These are phyloP conservation scores for Darksidea phi DNA, from an alignment of 495 filamentous ascomycete genomes.

Conservation along the genomic window DNA sequence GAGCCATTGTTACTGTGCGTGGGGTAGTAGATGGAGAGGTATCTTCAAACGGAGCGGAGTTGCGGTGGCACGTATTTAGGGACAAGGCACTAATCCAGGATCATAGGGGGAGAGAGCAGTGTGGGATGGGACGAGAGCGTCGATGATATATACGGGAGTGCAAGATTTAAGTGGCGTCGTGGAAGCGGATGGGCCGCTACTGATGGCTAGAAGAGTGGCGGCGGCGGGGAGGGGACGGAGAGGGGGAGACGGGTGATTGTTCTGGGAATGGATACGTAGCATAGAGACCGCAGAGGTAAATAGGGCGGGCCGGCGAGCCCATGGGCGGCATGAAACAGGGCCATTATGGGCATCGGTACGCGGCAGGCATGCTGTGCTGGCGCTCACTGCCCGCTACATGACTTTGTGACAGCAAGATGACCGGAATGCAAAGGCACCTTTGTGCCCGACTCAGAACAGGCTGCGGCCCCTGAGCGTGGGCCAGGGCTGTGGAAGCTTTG, in stretches of 20 bases:
- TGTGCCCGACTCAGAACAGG: constrained; percentile 31
- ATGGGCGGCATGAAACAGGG: constrained; percentile 8
- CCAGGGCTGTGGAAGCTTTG: constrained; percentile 28
- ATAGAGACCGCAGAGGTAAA: constrained; percentile 28
- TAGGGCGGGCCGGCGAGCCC: constrained; percentile 8
- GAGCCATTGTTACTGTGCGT: constrained; percentile 18
- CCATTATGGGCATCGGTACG: constrained; percentile 15
- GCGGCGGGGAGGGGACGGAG: constrained; percentile 34
- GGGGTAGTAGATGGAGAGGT: background rate
- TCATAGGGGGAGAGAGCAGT: constrained; percentile 21
- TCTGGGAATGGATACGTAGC: constrained; percentile 30
- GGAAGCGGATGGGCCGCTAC: constrained; percentile 28
- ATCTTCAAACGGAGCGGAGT: background rate
- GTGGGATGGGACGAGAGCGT: constrained; percentile 34
- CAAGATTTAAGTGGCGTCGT: constrained; percentile 37
- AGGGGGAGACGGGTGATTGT: constrained; percentile 31
- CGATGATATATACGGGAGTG: constrained; percentile 30
- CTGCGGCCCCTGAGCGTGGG: constrained; percentile 33
- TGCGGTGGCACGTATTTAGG: constrained; percentile 8
- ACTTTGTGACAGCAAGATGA: constrained; percentile 17
- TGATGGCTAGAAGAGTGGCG: constrained; percentile 29
- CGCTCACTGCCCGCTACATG: constrained; percentile 13
- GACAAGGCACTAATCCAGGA: constrained; percentile 15
- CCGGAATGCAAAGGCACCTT: constrained; percentile 40
- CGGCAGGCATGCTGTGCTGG: constrained; percentile 28